A percentile compares a stretch with the other conserved stretches of the same genome.
These are phyloP conservation scores for Saraca asoca DNA, from an alignment of 331 rosid genomes.

Conservation along the genomic window DNA sequence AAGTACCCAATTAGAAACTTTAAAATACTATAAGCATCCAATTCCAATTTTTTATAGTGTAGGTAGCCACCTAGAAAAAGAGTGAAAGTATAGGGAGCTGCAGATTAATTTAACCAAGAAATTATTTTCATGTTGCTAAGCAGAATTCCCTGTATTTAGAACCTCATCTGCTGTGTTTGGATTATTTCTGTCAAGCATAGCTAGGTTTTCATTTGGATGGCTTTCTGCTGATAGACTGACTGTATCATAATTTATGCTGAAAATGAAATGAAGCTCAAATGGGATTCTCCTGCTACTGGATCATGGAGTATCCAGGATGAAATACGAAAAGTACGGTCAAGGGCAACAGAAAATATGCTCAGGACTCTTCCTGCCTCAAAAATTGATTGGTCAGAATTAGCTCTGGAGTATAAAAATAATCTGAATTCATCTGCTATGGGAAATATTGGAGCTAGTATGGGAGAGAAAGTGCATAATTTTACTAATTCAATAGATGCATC, in stretches of 20 bases:
- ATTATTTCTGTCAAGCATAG: conserved; percentile 22
- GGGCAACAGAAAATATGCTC: conserved; percentile 93
- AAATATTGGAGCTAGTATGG: conserved; percentile 41
- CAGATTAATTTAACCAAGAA: too few relatives aligned
- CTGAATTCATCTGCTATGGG: conserved; percentile 43
- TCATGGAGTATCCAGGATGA: conserved; percentile 98
- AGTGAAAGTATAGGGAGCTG: too few relatives aligned
- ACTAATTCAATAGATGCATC: conserved; percentile 40
- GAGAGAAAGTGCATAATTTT: conserved; percentile 42
- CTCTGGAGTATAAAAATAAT: conserved; percentile 47
- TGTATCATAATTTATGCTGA: not conserved
- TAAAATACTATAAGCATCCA: too few relatives aligned
- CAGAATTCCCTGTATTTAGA: conserved; percentile 25
- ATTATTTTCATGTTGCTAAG: conserved; percentile 2
- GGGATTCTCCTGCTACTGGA: conserved; percentile 65
- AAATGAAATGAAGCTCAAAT: conserved; percentile 63
- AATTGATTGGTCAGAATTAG: conserved; percentile 62
- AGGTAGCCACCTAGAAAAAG: too few relatives aligned
- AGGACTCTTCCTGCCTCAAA: conserved; percentile 70
- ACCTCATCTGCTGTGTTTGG: conserved; percentile 13
- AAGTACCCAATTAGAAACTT: too few relatives aligned
- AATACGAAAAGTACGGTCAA: conserved; percentile 82
- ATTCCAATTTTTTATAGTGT: too few relatives aligned
- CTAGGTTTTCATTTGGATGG: conserved; percentile 25
- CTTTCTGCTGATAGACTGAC: conserved; percentile 21